These are phyloP conservation scores for Daldinia concentrica DNA, from an alignment of 495 filamentous ascomycete species.

Conservation along the genomic window DNA sequence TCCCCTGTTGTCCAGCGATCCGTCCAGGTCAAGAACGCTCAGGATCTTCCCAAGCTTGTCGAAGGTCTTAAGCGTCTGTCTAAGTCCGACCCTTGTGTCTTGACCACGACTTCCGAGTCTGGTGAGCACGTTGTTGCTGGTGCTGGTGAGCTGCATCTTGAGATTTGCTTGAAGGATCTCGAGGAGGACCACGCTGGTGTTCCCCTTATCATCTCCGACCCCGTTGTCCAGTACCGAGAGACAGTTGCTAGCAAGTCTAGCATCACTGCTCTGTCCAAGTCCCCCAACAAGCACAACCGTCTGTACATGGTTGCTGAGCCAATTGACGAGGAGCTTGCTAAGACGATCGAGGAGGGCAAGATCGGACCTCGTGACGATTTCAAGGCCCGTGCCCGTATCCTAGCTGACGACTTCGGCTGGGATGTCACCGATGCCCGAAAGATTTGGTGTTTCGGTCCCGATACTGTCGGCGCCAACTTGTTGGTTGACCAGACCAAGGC, in stretches of 20 bases:
- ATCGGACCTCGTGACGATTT: slow-evolving; percentile 97
- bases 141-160: slow-evolving; percentile 98
- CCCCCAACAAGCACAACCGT: slow-evolving; percentile 99
- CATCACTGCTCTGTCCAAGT: slow-evolving; percentile 98
- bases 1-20: slow-evolving; percentile 98
- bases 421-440: slow-evolving; percentile 99
- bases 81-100: slow-evolving; percentile 98
- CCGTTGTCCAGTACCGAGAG: slow-evolving; percentile 98
- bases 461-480: slow-evolving; percentile 97
- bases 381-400: slow-evolving; percentile 96
- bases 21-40: slow-evolving; percentile 99
- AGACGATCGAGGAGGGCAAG: slow-evolving; percentile 90
- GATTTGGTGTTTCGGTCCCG: slow-evolving; percentile 99
- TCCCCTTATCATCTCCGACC: slow-evolving; percentile 94
- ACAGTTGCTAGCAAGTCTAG: slow-evolving; percentile 81
- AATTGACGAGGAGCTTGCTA: slow-evolving; percentile 87
- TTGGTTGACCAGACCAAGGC: slow-evolving; percentile 99
- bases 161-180: slow-evolving; percentile 99
- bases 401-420: slow-evolving; percentile 98
- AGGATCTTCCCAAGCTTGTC: slow-evolving; percentile 99
- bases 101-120: slow-evolving; percentile 85
- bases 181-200: slow-evolving; percentile 99
- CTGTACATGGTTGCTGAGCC: slow-evolving; percentile 93
- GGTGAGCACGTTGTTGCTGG: slow-evolving; percentile 99
- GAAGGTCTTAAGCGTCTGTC: slow-evolving; percentile 99